phyloP scores from a whole-genome alignment of 2,329 filamentous ascomycete genomes.

The Paraconiothyrium brasiliense region DNA sequence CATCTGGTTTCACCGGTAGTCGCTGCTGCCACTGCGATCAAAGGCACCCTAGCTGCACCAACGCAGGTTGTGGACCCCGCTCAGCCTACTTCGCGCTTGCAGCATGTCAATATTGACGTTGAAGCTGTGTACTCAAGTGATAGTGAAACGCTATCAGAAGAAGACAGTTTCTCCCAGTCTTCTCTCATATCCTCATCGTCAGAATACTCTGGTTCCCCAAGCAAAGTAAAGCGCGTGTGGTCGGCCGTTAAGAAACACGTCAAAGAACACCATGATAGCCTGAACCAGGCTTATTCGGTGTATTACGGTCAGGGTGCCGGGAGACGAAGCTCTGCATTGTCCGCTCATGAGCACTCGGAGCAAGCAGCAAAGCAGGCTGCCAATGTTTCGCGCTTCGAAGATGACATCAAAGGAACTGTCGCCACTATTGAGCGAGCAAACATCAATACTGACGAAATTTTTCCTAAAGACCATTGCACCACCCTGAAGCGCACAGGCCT shows the following conservation, averaged over 20 bases:
- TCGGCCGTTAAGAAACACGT: slow-evolving; percentile 3
- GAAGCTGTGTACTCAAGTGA: neutral
- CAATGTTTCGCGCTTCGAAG: slow-evolving; percentile 79
- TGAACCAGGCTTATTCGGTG: slow-evolving; percentile 62
- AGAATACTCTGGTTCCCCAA: slow-evolving; percentile 58
- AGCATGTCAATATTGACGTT: neutral
- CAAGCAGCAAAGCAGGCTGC: slow-evolving; percentile 73
- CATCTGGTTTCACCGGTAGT: slow-evolving; percentile 97
- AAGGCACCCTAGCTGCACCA: slow-evolving; percentile 76
- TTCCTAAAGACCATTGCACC: slow-evolving; percentile 98
- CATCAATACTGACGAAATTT: slow-evolving; percentile 97
- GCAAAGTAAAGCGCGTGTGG: slow-evolving; percentile 50
- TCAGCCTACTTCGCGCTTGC: slow-evolving; percentile 37
- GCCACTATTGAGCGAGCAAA: slow-evolving; percentile 89
- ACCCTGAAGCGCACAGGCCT: slow-evolving; percentile 98
- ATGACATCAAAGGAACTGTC: slow-evolving; percentile 82
- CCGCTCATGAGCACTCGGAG: slow-evolving; percentile 70
- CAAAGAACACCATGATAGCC: slow-evolving; percentile 61
- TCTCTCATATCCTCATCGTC: slow-evolving; percentile 45
- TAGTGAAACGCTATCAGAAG: slow-evolving; percentile 1
- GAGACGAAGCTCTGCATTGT: slow-evolving; percentile 22
- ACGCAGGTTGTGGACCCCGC: slow-evolving; percentile 84
- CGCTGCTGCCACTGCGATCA: slow-evolving; percentile 89
- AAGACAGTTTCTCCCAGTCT: neutral
- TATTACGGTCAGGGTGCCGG: neutral